Evolutionary conservation across 1,139 yeast genomes (phyloP).

Genomic region (Pichia sp.): DNA sequence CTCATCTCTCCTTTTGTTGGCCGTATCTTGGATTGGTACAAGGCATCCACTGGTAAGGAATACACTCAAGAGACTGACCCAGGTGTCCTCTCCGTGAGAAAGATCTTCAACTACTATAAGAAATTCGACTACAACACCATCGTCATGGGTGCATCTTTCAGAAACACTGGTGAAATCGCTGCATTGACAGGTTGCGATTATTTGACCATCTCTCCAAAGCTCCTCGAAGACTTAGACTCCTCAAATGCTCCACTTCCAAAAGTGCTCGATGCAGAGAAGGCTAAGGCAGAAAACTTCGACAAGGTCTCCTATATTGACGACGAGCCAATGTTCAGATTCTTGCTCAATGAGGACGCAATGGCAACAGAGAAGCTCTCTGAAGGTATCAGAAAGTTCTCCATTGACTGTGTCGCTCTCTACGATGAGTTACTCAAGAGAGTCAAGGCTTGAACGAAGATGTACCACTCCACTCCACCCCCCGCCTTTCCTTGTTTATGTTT

Average conservation of each 20-base stretch:
- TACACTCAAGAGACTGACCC: conserved; percentile 84
- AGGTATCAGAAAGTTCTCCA: conserved; percentile 96
- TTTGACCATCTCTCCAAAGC: conserved; percentile 91
- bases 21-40: conserved; percentile 98
- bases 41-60: conserved; percentile 85
- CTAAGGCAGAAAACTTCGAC: conserved; percentile 44
- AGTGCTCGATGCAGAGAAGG: conserved; percentile 58
- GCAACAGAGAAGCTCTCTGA: conserved; percentile 97
- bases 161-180: conserved; percentile 94
- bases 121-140: conserved; percentile 93
- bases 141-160: conserved; percentile 99
- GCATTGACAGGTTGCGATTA: conserved; percentile 97
- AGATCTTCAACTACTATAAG: conserved; percentile 95
- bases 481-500: too few species aligned
- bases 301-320: conserved; percentile 79
- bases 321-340: conserved; percentile 87
- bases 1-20: conserved; percentile 98
- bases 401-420: conserved; percentile 84
- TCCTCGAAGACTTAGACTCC: conserved; percentile 83
- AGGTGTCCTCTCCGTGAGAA: conserved; percentile 88
- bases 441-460: conserved; percentile 32
- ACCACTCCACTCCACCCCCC: too few species aligned
- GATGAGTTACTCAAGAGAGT: conserved; percentile 71
- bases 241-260: conserved; percentile 74
- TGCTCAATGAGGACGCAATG: conserved; percentile 94